Percentiles rank a stretch among this genome's conserved stretches.
These are phyloP conservation scores for Funneliformis geosporum DNA, from an alignment of 192 early-diverging fungal genomes.

Conservation along the genomic window DNA sequence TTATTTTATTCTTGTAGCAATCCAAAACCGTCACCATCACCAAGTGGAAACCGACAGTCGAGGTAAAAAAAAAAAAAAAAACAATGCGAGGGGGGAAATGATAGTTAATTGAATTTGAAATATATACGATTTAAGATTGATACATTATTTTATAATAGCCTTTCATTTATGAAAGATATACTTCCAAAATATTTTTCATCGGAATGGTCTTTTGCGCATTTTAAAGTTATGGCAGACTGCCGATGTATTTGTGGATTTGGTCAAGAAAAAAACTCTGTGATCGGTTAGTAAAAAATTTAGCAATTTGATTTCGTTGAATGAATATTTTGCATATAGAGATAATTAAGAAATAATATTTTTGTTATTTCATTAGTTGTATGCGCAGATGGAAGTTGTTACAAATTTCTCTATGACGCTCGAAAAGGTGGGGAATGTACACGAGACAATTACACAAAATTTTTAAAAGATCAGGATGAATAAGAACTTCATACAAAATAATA, in stretches of 20 bases:
- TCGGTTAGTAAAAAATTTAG: constrained; percentile 49
- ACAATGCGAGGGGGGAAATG: neutral
- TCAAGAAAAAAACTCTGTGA: constrained; percentile 71
- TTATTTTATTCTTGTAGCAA: constrained; percentile 5
- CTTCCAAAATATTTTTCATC: constrained; percentile 95
- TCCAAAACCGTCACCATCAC: neutral
- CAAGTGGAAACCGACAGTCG: constrained; percentile 57
- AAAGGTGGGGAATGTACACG: constrained; percentile 70
- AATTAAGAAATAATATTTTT: neutral
- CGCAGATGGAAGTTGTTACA: constrained; percentile 85
- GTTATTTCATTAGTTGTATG: constrained; percentile 62
- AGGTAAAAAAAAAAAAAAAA: constrained; percentile 36
- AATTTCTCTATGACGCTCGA: constrained; percentile 75
- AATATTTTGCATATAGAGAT: constrained; percentile 5
- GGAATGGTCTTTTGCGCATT: constrained; percentile 92
- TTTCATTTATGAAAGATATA: constrained; percentile 76
- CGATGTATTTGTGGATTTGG: constrained; percentile 85
- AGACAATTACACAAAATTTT: constrained; percentile 34
- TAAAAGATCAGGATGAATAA: constrained; percentile 1
- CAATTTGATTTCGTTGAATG: neutral
- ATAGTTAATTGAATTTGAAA: neutral
- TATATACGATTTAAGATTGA: neutral
- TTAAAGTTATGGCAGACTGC: constrained; percentile 72
- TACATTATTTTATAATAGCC: constrained; percentile 28
- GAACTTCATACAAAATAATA: neutral